Evolutionary conservation across 2,329 filamentous ascomycete genomes (phyloP).

Genomic region (Arachnopeziza araneosa): DNA sequence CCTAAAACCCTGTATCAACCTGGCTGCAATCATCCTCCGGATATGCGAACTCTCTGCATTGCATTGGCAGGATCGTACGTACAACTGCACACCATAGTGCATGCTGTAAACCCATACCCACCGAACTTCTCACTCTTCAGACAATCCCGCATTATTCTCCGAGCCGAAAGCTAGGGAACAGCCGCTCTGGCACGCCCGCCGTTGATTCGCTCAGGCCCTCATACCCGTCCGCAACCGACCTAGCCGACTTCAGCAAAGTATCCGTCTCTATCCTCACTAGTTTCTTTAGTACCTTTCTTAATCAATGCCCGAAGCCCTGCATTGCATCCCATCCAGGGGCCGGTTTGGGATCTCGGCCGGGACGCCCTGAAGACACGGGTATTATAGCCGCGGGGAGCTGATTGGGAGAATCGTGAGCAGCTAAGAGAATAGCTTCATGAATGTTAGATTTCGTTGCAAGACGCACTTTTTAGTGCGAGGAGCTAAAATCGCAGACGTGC

Average conservation of each 20-base stretch:
- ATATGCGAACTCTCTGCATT: background rate
- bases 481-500: background rate
- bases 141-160: too few species aligned
- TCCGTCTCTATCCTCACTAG: too few species aligned
- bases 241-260: too few species aligned
- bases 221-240: too few species aligned
- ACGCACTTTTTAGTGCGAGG: background rate
- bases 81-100: background rate
- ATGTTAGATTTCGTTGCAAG: background rate
- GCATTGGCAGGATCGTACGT: background rate
- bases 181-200: too few species aligned
- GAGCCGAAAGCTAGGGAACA: too few species aligned
- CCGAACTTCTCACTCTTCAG: background rate
- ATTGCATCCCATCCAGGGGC: background rate
- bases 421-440: background rate
- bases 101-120: background rate
- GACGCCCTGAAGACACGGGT: background rate
- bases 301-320: background rate
- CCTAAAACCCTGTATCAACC: too few species aligned
- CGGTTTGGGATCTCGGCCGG: too few species aligned
- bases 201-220: too few species aligned
- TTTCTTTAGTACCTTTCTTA: too few species aligned
- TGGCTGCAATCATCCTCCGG: background rate
- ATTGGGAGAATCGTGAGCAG: background rate
- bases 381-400: background rate